A percentile compares a stretch with the other conserved stretches of the same genome.
phyloP scores from a whole-genome alignment of 1,284 basidiomycete species.

The Paramarasmius palmivorus region DNA sequence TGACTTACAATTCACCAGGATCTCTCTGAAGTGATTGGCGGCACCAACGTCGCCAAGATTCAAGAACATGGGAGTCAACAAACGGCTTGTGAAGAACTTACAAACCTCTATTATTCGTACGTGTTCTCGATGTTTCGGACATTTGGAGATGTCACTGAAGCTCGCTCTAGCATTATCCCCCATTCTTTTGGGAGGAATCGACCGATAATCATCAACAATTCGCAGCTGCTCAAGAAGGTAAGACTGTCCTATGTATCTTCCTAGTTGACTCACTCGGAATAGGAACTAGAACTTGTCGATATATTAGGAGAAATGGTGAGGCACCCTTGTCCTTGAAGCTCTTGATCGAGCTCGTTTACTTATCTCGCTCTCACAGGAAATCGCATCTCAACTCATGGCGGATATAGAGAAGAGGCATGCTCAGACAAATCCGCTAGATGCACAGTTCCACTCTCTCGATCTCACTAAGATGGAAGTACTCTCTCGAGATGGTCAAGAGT shows the following conservation, averaged over 20 bases:
- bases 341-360: too few relatives aligned
- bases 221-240: constrained; percentile 45
- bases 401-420: constrained; percentile 38
- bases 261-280: not conserved
- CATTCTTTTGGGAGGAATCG: constrained; percentile 58
- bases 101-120: constrained; percentile 60
- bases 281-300: constrained; percentile 68
- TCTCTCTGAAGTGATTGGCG: constrained; percentile 53
- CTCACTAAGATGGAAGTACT: constrained; percentile 57
- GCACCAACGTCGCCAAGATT: constrained; percentile 43
- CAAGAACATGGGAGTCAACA: constrained; percentile 36
- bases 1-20: constrained; percentile 28
- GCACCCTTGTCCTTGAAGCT: constrained; percentile 5
- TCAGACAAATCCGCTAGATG: constrained; percentile 57
- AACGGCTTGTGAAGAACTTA: constrained; percentile 47
- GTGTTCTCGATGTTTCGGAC: constrained; percentile 14
- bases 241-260: not conserved
- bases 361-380: constrained; percentile 48
- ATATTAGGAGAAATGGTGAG: constrained; percentile 63
- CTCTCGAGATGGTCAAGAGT: constrained; percentile 43
- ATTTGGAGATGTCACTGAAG: not conserved
- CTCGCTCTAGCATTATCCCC: constrained; percentile 52
- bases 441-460: constrained; percentile 54
- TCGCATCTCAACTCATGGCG: constrained; percentile 59
- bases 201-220: constrained; percentile 45